Conservation (phyloP, 2,329 filamentous ascomycete species). For the Neopestalotiopsis rosae region DNA sequence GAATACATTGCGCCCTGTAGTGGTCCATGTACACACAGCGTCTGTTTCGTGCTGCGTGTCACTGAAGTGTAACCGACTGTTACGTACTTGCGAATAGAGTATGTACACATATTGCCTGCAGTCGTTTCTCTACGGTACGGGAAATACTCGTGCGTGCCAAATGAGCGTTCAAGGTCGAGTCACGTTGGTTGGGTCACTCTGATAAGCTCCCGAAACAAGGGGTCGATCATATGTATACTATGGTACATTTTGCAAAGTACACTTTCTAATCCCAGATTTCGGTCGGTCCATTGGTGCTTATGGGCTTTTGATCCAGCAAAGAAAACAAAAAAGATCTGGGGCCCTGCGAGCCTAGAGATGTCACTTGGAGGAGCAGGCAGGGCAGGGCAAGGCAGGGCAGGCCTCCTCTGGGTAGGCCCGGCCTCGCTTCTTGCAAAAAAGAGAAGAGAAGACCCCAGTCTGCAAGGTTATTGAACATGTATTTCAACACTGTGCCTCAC, state of each 20-base stretch:
- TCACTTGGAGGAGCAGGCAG: slow-evolving; percentile 22
- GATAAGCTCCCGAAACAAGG: slow-evolving; percentile 4
- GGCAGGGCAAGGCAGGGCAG: slow-evolving; percentile 3
- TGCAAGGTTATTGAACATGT: background rate
- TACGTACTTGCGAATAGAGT: background rate
- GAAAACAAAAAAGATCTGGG: slow-evolving; percentile 6
- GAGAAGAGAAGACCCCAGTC: slow-evolving; percentile 19
- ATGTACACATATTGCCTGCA: slow-evolving; percentile 11
- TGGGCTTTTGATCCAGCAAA: slow-evolving; percentile 23
- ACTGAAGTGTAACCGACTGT: background rate
- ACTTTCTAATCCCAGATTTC: slow-evolving; percentile 10
- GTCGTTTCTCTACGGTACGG: background rate
- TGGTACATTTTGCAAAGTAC: background rate
- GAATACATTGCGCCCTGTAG: too few species aligned
- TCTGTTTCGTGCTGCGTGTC: too few species aligned
- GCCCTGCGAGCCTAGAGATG: slow-evolving; percentile 21
- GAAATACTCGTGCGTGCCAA: background rate
- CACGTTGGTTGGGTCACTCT: background rate
- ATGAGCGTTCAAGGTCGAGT: background rate
- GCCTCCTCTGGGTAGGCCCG: slow-evolving; percentile 24
- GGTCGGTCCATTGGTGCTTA: slow-evolving; percentile 32
- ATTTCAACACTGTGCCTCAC: slow-evolving; percentile 8
- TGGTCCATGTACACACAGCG: too few species aligned
- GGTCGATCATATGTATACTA: background rate
- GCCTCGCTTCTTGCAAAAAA: slow-evolving; percentile 23